These are phyloP conservation scores for Lactifluus hygrophoroides DNA, from an alignment of 768 basidiomycete species.

Conservation along the genomic window DNA sequence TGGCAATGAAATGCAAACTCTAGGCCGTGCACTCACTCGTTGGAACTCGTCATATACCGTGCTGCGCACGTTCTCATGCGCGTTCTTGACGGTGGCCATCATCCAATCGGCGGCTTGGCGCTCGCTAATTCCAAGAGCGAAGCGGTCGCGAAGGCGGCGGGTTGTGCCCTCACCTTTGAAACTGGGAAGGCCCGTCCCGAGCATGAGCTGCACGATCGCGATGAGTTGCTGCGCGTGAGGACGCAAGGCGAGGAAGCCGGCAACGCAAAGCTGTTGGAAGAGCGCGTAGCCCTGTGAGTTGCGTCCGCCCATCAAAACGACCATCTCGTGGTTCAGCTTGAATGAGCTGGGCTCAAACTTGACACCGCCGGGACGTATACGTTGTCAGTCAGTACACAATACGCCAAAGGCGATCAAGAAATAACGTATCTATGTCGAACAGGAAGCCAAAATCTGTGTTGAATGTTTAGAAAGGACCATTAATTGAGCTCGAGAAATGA, in stretches of 20 bases:
- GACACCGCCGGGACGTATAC: slow-evolving; percentile 55
- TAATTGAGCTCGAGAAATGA: background rate
- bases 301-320: slow-evolving; percentile 92
- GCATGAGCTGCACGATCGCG: slow-evolving; percentile 85
- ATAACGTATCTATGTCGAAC: slow-evolving; percentile 95
- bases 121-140: slow-evolving; percentile 74
- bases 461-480: background rate
- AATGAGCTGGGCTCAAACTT: slow-evolving; percentile 98
- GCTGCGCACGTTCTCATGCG: slow-evolving; percentile 90
- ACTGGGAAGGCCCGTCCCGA: slow-evolving; percentile 88
- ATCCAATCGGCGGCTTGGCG: slow-evolving; percentile 91
- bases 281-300: slow-evolving; percentile 90
- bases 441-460: slow-evolving; percentile 86
- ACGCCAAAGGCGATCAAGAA: slow-evolving; percentile 1
- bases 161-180: slow-evolving; percentile 97
- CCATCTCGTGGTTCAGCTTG: slow-evolving; percentile 99
- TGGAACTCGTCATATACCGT: slow-evolving; percentile 97
- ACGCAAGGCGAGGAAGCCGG: slow-evolving; percentile 95
- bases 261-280: slow-evolving; percentile 89
- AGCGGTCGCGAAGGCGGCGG: slow-evolving; percentile 76
- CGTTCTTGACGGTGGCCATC: slow-evolving; percentile 81
- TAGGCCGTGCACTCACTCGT: slow-evolving; percentile 41
- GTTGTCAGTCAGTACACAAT: background rate
- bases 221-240: slow-evolving; percentile 88
- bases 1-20: background rate